Base-by-base conservation (phyloP, 1,139 yeast genomes). In the Wickerhamomyces sp. region DNA sequence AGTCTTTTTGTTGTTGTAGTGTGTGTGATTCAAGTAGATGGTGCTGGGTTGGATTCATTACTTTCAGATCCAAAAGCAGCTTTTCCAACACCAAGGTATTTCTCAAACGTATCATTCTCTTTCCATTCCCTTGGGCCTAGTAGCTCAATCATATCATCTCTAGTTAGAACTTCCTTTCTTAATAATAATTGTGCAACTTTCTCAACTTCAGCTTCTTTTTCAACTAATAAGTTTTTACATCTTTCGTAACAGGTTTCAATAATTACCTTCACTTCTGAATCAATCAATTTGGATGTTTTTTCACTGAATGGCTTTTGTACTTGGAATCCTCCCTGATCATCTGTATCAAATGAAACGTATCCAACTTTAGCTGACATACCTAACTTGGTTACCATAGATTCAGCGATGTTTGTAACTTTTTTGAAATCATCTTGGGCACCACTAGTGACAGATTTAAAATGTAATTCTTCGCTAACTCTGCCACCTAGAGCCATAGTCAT, bases 401-500 rank as follows among this genome's bases (percentile, higher is more conserved):
- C 84, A 6, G 98, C 98, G 77, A 92, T 87, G 48, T 78, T 78
- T 1, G 97, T 92, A n/a, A 92, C 96, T 63, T 92, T 90, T 60
- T 89, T 88, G 70, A 92, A 92, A 61, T 92, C 98, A 59, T 92
- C 97, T 39, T 88, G 81, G 0, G 96, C 98, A 47, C 98, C 98
- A 41, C 95, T 81, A 4, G 97, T 90, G 16, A 92, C 97, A 5
- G 90, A 78, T 32, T 77, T 75, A 60, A 92, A 92, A 61, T 90
- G 89, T 34, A 92, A 64, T 64, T 92, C 97, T 64, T 92, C 98
- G 33, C 95, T 82, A 3, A 92, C 97, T 54, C 98, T 76, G 6
- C 98, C 98, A 37, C 97, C 98, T 39, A 92, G 72, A 0, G 97
- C 88, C 97, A 92, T 92, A 20, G 90, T 79, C 96, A 92, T 92